A percentile compares a stretch with the other conserved stretches of the same genome.
These are phyloP conservation scores for Closterium sp. DNA, from an alignment of 139 green algal genomes.

Conservation along the genomic window DNA sequence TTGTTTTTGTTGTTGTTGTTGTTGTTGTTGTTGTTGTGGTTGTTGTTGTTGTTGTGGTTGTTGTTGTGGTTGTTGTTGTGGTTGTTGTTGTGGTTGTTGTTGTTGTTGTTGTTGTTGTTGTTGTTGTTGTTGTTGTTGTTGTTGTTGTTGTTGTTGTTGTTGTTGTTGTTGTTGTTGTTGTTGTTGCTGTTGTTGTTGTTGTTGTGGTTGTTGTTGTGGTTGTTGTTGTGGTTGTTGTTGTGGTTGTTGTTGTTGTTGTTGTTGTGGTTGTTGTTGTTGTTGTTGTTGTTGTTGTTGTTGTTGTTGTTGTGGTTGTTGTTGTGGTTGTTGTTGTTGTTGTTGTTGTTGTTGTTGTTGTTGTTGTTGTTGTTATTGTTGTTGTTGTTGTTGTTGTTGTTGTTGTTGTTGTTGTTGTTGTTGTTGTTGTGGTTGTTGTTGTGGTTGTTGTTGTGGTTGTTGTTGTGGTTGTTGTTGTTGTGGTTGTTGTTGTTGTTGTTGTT, in stretches of 20 bases:
- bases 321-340: background rate
- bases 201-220: background rate
- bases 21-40: no score
- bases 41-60: background rate
- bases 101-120: background rate
- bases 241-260: background rate
- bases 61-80: background rate
- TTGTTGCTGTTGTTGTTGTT: background rate
- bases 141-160: background rate
- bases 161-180: background rate
- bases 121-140: background rate
- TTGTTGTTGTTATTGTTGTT: background rate
- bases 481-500: background rate
- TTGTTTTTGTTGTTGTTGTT: background rate
- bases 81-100: background rate
- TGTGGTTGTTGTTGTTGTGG: background rate
- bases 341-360: background rate
- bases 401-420: background rate
- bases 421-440: background rate
- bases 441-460: background rate
- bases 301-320: background rate
- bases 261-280: background rate
- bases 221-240: background rate
- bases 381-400: background rate
- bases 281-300: background rate